Percentiles rank a stretch among this genome's conserved stretches.
phyloP scores from a whole-genome alignment of 257 asterid genomes.

The Solanum medicagineum region DNA sequence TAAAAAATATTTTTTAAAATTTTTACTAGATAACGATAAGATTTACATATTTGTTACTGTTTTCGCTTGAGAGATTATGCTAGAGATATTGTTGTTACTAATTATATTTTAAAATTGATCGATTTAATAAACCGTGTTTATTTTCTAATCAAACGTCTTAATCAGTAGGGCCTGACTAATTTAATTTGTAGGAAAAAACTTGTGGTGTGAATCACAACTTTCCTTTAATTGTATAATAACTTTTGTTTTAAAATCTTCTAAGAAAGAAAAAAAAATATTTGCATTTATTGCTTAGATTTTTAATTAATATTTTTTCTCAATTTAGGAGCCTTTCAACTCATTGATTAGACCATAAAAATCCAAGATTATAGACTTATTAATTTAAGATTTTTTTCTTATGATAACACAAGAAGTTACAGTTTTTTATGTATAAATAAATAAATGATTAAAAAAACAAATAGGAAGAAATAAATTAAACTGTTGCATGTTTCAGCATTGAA shows the following conservation, averaged over 20 bases:
- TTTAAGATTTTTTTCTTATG: background rate
- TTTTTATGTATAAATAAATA: too few relatives aligned
- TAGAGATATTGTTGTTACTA: background rate
- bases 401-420: background rate
- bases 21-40: too few relatives aligned
- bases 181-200: background rate
- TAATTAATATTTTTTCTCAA: background rate
- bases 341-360: background rate
- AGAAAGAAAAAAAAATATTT: background rate
- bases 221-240: background rate
- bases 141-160: background rate
- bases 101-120: background rate
- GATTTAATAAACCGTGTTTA: background rate
- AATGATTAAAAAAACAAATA: background rate
- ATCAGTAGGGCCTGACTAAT: background rate
- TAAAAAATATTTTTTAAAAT: too few relatives aligned
- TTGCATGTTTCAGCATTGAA: background rate
- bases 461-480: background rate
- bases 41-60: background rate
- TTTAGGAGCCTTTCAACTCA: background rate
- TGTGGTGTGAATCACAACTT: background rate
- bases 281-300: background rate
- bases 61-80: background rate
- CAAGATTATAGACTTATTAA: background rate
- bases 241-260: background rate